A percentile compares a stretch with the other conserved stretches of the same genome.
These are phyloP conservation scores for Quercus variabilis DNA, from an alignment of 306 rosid species.

Conservation along the genomic window DNA sequence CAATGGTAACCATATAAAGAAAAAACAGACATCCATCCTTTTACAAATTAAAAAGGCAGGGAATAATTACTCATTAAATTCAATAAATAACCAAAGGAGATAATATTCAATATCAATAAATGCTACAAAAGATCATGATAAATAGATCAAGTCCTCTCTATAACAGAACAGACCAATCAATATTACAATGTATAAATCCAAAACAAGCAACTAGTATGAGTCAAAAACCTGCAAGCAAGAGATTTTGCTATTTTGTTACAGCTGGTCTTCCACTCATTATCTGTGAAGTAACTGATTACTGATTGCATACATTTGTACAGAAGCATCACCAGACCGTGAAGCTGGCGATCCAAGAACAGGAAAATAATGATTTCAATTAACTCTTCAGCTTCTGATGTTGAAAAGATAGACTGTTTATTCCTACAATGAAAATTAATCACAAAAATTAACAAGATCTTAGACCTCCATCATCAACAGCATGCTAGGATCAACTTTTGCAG, in stretches of 20 bases:
- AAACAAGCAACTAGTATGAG: constrained; percentile 7
- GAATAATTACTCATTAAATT: not conserved
- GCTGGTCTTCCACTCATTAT: constrained; percentile 67
- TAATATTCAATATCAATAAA: not conserved
- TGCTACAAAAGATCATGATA: not conserved
- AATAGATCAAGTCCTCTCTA: not conserved
- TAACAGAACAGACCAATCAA: not conserved
- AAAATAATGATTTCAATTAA: constrained; percentile 62
- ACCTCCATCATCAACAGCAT: constrained; percentile 4
- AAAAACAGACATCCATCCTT: too few relatives aligned
- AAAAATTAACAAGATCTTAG: constrained; percentile 7
- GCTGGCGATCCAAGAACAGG: constrained; percentile 71
- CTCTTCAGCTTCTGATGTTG: constrained; percentile 76
- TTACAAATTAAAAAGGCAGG: not conserved
- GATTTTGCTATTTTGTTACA: constrained; percentile 75
- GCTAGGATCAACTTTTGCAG: not conserved
- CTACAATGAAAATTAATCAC: constrained; percentile 41
- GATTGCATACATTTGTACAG: constrained; percentile 68
- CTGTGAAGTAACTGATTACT: constrained; percentile 62
- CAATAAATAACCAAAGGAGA: not conserved
- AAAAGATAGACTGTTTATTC: constrained; percentile 48
- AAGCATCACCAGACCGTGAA: constrained; percentile 64
- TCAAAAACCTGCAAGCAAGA: constrained; percentile 70
- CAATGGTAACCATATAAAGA: too few relatives aligned
- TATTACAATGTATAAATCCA: not conserved